Base-by-base conservation (phyloP, 306 rosid species). In the Citrullus colocynthis region DNA sequence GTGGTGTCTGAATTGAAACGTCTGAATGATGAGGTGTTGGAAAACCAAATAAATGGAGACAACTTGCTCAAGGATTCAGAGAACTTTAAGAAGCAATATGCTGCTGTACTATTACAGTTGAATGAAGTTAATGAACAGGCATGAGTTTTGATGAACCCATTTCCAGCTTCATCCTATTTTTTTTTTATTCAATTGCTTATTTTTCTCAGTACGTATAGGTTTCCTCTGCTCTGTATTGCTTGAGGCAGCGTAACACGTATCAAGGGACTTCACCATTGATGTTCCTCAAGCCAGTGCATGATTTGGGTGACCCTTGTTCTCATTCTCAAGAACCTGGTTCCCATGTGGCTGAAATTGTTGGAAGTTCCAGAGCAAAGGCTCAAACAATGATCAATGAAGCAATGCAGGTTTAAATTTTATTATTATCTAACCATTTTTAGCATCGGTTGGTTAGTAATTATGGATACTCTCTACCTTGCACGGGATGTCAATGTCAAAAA, bases 191-290 rank as follows among this genome's bases (percentile, higher is more conserved):
- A 66, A 59, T 82, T 63, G 55, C 82, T 51, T 21, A 42, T 63
- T 80, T 82, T 78, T 79, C 28, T 67, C 21, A 16, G 78, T 81
- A 76, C 83, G 18, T 56, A 77, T 88, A 94, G 97, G 97, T 94
- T 78, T 89, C 96, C 80, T 89, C 90, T 80, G 93, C 95, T 84
- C 79, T 94, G 82, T 82, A 84, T 82, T 78, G 86, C 90, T 86
- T 92, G 90, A 89, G 97, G 85, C 93, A 94, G 82, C 90, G 93
- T 75, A 94, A 94, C 82, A 88, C 93, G 15, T 94, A 92, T 84
- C 91, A 85, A 84, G 89, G 87, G 83, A 83, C 86, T 80, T 81
- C 93, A 83, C 80, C 91, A 30, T 65, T 69, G 73, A 78, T 83
- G 77, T 78, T 83, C 59, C 81, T 65, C 59, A 91, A 87, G 88